A percentile compares a stretch with the other conserved stretches of the same genome.
Evolutionary conservation across 148 eudicot species (phyloP).

Genomic region (Polygonum aviculare): DNA sequence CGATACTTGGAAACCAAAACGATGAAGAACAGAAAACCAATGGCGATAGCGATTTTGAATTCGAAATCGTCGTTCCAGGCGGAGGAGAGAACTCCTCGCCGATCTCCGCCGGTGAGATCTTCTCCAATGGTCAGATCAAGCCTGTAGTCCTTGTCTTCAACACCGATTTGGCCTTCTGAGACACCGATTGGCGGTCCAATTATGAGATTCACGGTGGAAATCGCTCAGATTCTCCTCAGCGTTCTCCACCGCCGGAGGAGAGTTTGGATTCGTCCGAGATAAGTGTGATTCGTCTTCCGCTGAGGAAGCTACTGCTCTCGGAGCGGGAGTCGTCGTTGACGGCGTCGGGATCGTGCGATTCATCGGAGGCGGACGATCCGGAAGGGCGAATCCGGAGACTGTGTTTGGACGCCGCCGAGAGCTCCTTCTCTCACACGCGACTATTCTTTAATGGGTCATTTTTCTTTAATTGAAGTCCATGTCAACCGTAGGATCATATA

Average conservation of each 20-base stretch:
- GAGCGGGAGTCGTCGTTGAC: slow-evolving; percentile 17
- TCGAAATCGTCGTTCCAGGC: slow-evolving; percentile 15
- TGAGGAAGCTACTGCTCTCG: slow-evolving; percentile 20
- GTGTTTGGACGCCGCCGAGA: slow-evolving; percentile 38
- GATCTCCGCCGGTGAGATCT: slow-evolving; percentile 41
- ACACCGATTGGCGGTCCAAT: not conserved
- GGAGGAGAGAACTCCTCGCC: slow-evolving; percentile 26
- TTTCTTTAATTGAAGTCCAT: too few relatives aligned
- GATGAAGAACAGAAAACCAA: slow-evolving; percentile 12
- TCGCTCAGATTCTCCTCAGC: not conserved
- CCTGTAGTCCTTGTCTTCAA: slow-evolving; percentile 48
- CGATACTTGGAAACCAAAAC: not conserved
- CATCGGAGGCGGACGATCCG: slow-evolving; percentile 50
- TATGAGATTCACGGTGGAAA: not conserved
- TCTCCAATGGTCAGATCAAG: slow-evolving; percentile 41
- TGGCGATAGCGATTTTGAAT: slow-evolving; percentile 34
- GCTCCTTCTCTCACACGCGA: too few relatives aligned
- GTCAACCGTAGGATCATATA: too few relatives aligned
- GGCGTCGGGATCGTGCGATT: slow-evolving; percentile 26
- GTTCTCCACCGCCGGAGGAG: not conserved
- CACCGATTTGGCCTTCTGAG: slow-evolving; percentile 22
- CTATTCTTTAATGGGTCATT: too few relatives aligned
- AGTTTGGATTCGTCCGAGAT: too few relatives aligned
- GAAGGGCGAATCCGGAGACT: slow-evolving; percentile 36
- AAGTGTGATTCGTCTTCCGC: slow-evolving; percentile 32